Percentiles rank a stretch among this genome's conserved stretches.
These are phyloP conservation scores for Gossypium lobatum DNA, from an alignment of 441 rosid genomes.

Conservation along the genomic window DNA sequence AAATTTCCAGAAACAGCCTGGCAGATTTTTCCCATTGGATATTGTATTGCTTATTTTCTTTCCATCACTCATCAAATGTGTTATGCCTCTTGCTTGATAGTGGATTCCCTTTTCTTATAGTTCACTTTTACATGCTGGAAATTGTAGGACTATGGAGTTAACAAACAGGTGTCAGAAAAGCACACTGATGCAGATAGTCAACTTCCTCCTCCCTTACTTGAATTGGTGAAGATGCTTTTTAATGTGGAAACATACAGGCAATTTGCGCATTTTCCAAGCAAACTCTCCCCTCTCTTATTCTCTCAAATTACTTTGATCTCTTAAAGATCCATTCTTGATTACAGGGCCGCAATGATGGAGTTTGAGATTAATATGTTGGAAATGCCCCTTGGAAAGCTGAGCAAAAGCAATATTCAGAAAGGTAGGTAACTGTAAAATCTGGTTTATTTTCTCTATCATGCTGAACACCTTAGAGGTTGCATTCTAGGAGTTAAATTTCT, in stretches of 20 bases:
- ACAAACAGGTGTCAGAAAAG: slow-evolving; percentile 48
- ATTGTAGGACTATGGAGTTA: slow-evolving; percentile 86
- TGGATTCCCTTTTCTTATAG: neutral
- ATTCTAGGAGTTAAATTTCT: slow-evolving; percentile 12
- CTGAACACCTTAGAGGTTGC: neutral
- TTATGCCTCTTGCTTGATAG: slow-evolving; percentile 5
- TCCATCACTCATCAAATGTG: slow-evolving; percentile 3
- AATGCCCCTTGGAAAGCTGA: slow-evolving; percentile 98
- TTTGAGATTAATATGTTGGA: slow-evolving; percentile 91
- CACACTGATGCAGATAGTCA: slow-evolving; percentile 38
- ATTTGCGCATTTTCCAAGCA: neutral
- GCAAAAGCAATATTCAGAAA: slow-evolving; percentile 79
- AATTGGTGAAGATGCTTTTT: slow-evolving; percentile 85
- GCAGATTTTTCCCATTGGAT: slow-evolving; percentile 83
- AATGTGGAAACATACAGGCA: slow-evolving; percentile 90
- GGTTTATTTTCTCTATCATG: neutral
- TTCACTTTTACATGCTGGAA: slow-evolving; percentile 1
- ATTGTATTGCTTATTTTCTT: slow-evolving; percentile 44
- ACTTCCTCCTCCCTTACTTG: slow-evolving; percentile 64
- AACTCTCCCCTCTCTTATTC: slow-evolving; percentile 5
- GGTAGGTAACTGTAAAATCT: slow-evolving; percentile 36
- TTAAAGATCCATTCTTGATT: slow-evolving; percentile 19
- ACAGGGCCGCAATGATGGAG: slow-evolving; percentile 98
- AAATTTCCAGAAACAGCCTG: slow-evolving; percentile 78
- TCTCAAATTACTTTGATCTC: slow-evolving; percentile 10